Evolutionary conservation across 768 basidiomycete species (phyloP).

Genomic region (Mycena vulgaris): DNA sequence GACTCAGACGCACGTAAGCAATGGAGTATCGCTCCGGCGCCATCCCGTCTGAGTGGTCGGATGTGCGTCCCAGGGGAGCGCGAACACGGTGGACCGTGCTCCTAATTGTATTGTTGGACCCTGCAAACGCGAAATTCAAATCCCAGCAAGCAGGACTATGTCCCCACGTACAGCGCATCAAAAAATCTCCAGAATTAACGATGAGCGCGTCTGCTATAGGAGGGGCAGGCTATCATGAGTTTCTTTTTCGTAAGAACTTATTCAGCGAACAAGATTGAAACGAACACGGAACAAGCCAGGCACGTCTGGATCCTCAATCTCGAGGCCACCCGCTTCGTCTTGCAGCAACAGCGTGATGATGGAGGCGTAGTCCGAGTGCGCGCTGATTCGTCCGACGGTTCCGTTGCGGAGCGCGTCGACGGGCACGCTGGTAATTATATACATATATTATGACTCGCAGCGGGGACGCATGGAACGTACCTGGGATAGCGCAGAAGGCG

Average conservation of each 20-base stretch:
- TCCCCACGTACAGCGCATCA: constrained; percentile 61
- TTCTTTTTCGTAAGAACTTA: too few relatives aligned
- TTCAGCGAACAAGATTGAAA: too few relatives aligned
- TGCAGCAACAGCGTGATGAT: constrained; percentile 75
- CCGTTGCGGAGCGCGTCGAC: constrained; percentile 46
- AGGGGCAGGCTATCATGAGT: constrained; percentile 56
- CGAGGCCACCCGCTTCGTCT: constrained; percentile 73
- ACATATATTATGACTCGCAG: not conserved
- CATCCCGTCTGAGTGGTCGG: constrained; percentile 43
- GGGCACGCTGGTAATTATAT: constrained; percentile 46
- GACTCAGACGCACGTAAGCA: not conserved
- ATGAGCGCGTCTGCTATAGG: constrained; percentile 64
- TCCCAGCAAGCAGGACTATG: too few relatives aligned
- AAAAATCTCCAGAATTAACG: constrained; percentile 67
- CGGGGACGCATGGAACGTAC: too few relatives aligned
- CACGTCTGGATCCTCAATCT: constrained; percentile 68
- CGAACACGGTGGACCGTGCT: constrained; percentile 72
- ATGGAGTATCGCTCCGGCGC: constrained; percentile 72
- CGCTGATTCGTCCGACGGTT: constrained; percentile 59
- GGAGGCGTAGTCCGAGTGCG: constrained; percentile 70
- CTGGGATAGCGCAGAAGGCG: constrained; percentile 71
- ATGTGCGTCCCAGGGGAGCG: constrained; percentile 55
- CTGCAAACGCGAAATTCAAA: constrained; percentile 40
- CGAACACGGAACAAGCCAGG: constrained; percentile 60
- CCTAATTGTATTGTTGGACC: constrained; percentile 62